These are phyloP conservation scores for Phytophthora fragariae DNA, from an alignment of 352 stramenopile genomes.

Conservation along the genomic window DNA sequence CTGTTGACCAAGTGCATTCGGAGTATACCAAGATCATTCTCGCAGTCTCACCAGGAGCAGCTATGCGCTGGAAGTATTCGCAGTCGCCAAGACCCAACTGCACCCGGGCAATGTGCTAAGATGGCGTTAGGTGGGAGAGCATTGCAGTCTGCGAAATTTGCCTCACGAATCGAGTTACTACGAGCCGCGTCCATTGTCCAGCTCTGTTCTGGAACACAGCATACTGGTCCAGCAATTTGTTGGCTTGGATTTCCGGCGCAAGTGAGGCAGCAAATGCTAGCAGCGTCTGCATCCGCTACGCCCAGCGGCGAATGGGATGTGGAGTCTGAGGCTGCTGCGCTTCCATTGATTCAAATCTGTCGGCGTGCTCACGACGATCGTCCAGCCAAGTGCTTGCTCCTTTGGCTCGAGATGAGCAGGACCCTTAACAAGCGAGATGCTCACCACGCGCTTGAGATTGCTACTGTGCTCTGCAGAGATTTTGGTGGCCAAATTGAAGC, in stretches of 20 bases:
- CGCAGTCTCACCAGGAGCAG: slow-evolving; percentile 36
- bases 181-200: slow-evolving; percentile 33
- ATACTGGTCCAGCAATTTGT: slow-evolving; percentile 49
- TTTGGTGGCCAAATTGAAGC: slow-evolving; percentile 30
- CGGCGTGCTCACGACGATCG: slow-evolving; percentile 35
- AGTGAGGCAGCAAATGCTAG: slow-evolving; percentile 40
- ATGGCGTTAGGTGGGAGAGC: slow-evolving; percentile 36
- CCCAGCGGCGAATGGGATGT: neutral
- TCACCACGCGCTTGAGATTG: slow-evolving; percentile 12
- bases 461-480: slow-evolving; percentile 22
- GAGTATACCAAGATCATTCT: slow-evolving; percentile 40
- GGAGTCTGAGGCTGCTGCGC: slow-evolving; percentile 9
- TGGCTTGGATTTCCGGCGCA: slow-evolving; percentile 46
- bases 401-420: slow-evolving; percentile 45
- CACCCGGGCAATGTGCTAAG: slow-evolving; percentile 39
- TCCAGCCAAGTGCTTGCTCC: slow-evolving; percentile 45
- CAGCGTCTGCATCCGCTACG: slow-evolving; percentile 1
- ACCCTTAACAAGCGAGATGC: slow-evolving; percentile 30
- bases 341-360: slow-evolving; percentile 45
- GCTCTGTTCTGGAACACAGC: slow-evolving; percentile 31
- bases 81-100: slow-evolving; percentile 17
- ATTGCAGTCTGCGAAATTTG: slow-evolving; percentile 34
- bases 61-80: slow-evolving; percentile 25
- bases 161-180: slow-evolving; percentile 32
- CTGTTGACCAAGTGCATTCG: slow-evolving; percentile 34